Base-by-base conservation (phyloP, 352 stramenopile genomes). In the Pythium biforme region DNA sequence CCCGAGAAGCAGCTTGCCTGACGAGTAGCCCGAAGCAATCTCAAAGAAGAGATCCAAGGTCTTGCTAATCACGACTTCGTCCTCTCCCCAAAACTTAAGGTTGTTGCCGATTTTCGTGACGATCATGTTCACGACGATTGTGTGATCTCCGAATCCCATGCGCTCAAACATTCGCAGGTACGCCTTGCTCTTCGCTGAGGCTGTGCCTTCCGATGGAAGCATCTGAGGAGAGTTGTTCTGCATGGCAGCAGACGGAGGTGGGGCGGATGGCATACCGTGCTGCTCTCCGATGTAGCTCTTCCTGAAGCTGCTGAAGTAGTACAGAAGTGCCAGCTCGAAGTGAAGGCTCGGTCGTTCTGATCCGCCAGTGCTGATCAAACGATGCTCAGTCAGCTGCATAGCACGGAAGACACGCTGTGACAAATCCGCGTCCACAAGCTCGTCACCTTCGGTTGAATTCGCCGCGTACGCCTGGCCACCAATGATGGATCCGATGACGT, bases 51-150 rank as follows among this genome's bases (percentile, higher is more conserved):
- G 82, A 56, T 95, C 86, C 27, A 99, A 77, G 15, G 97, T 99
- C 66, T 98, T 97, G 68, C 78, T 89, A 68, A 99, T 92, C 62
- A 99, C 90, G 51, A 99, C 90, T 66, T 98, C 81, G 23, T 98
- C 86, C 55, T 98, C 89, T 22, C 94, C 94, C 96, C 96, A 99
- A 67, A 98, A 99, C 80, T 99, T 99, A 25, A 99, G 83, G 75
- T 99, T 99, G 72, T 99, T 99, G 66, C 95, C 95, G 57, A 99
- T 90, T 80, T 99, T 99, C 33, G 94, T 99, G 26, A 99, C 92
- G 66, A 99, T 98, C 67, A 99, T 97, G 76, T 99, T 99, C 56
- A 98, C 95, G 20, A 99, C 95, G 45, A 94, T 81, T 33, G 92
- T 98, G 76, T 99, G 96, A 73, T 99, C 96, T 10, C 96, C 96